Evolutionary conservation across 345 rosid genomes (phyloP).

Genomic region (Eucalyptus erythrocorys): DNA sequence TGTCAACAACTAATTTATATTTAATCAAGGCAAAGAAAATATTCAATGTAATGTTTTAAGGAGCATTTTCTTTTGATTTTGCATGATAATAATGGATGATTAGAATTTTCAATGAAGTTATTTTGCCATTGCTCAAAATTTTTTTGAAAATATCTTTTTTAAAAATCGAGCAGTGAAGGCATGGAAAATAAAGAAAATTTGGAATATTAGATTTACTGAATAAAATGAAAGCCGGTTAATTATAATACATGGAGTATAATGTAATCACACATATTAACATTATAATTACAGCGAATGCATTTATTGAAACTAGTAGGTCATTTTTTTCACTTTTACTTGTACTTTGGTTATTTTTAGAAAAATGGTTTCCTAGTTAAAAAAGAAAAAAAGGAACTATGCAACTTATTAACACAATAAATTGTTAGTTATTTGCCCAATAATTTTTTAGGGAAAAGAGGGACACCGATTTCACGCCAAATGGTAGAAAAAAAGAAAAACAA

Average conservation of each 20-base stretch:
- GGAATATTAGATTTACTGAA: background rate
- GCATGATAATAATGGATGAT: background rate
- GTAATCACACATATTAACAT: background rate
- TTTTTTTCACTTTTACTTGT: background rate
- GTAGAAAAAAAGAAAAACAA: background rate
- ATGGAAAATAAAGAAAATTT: background rate
- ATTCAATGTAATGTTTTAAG: background rate
- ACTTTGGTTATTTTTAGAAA: background rate
- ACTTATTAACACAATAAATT: background rate
- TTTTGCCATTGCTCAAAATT: background rate
- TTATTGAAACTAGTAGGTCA: background rate
- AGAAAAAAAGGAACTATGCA: background rate
- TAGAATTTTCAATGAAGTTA: background rate
- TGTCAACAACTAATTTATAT: background rate
- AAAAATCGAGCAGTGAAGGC: too few species aligned
- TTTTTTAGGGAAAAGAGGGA: background rate
- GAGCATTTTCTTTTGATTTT: background rate
- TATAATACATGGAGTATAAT: background rate
- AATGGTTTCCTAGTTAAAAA: background rate
- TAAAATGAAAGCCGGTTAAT: too few species aligned
- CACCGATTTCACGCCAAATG: background rate
- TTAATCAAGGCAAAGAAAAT: background rate
- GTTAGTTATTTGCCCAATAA: background rate
- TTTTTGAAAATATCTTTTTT: too few species aligned
- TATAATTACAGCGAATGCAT: too few species aligned